A percentile compares a stretch with the other conserved stretches of the same genome.
These are phyloP conservation scores for Eucalyptus albens DNA, from an alignment of 345 rosid species.

Conservation along the genomic window DNA sequence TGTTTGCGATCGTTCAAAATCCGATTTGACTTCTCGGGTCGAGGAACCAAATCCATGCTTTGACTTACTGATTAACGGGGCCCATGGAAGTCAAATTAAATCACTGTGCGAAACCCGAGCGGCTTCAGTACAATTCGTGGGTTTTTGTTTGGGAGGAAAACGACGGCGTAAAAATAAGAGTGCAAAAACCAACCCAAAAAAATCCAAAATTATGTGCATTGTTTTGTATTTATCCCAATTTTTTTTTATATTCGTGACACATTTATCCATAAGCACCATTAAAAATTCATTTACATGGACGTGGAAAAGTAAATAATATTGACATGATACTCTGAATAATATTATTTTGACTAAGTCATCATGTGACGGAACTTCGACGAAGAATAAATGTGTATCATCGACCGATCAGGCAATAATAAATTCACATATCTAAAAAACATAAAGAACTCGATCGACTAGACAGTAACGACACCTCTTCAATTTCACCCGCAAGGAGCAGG, in stretches of 20 bases:
- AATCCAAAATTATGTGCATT: too few species aligned
- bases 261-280: rapidly evolving
- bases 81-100: background rate
- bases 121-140: background rate
- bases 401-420: too few species aligned
- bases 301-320: rapidly evolving
- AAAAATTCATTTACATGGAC: too few species aligned
- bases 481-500: too few species aligned
- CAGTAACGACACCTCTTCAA: too few species aligned
- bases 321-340: rapidly evolving
- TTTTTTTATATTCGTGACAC: rapidly evolving
- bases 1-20: background rate
- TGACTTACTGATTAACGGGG: background rate
- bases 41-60: background rate
- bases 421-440: too few species aligned
- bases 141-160: background rate
- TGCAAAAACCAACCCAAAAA: background rate
- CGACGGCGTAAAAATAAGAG: background rate
- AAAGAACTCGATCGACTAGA: too few species aligned
- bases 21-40: background rate
- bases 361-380: rapidly evolving
- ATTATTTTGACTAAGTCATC: too few species aligned
- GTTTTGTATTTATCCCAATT: rapidly evolving
- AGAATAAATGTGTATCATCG: too few species aligned
- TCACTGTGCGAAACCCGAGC: background rate